phyloP scores from a whole-genome alignment of 2,329 filamentous ascomycete genomes.

The Biscogniauxia mediterranea region DNA sequence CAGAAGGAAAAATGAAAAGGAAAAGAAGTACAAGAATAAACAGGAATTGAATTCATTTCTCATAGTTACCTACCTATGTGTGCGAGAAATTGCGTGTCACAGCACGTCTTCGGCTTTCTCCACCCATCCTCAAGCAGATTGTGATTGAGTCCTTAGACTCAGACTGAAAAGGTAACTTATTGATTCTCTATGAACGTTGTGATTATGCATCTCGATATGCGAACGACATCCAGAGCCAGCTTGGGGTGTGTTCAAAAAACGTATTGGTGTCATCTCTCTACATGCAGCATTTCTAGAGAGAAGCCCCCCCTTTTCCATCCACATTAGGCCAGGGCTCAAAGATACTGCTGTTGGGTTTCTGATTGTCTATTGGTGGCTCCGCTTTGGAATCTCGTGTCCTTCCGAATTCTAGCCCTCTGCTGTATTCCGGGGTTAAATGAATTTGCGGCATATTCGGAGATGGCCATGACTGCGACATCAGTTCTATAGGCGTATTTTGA shows the following conservation, averaged over 20 bases:
- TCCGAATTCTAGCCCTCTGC: background rate
- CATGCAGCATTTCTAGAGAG: background rate
- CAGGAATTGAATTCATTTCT: no score
- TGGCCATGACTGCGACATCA: background rate
- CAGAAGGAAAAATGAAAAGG: no score
- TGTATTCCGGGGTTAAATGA: background rate
- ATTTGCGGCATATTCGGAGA: background rate
- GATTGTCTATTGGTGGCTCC: background rate
- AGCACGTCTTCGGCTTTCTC: background rate
- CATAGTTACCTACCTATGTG: background rate
- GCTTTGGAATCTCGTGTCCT: background rate
- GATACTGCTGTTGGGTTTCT: background rate
- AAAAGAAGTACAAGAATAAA: no score
- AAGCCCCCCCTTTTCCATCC: background rate
- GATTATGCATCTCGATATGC: background rate
- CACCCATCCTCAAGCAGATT: background rate
- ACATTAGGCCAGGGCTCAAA: background rate
- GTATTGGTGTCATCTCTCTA: background rate
- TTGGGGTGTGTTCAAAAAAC: background rate
- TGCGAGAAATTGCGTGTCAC: background rate
- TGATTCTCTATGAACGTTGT: background rate
- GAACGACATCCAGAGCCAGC: background rate
- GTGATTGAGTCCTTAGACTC: background rate
- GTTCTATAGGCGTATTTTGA: background rate
- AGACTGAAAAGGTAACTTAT: background rate